Percentiles rank a stretch among this genome's conserved stretches.
Evolutionary conservation across 192 early-diverging fungal species (phyloP).

Genomic region (Rhizoclosmatium sp.): DNA sequence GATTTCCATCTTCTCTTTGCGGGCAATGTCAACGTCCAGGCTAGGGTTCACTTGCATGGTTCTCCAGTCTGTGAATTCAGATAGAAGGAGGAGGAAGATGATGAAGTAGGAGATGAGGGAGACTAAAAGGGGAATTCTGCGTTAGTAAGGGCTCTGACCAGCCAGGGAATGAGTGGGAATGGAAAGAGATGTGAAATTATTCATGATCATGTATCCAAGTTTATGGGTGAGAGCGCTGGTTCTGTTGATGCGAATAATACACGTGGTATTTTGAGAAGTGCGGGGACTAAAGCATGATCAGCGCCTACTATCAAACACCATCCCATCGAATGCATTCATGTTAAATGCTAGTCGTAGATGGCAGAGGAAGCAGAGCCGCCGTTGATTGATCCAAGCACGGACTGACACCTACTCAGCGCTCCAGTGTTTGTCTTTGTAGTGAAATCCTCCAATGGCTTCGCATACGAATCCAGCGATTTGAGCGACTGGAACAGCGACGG

Average conservation of each 20-base stretch:
- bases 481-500: constrained; percentile 38
- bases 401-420: constrained; percentile 63
- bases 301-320: no score
- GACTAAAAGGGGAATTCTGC: constrained; percentile 51
- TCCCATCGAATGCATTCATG: no score
- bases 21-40: constrained; percentile 81
- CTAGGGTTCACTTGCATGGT: constrained; percentile 72
- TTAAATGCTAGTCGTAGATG: not conserved
- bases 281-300: no score
- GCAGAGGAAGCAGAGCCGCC: not conserved
- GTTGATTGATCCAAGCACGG: not conserved
- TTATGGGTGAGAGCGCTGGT: no score
- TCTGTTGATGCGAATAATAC: no score
- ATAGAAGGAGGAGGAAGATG: constrained; percentile 78
- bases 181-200: no score
- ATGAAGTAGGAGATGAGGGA: constrained; percentile 79
- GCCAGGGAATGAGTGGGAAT: no score
- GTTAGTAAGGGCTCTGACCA: no score
- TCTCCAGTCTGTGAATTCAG: constrained; percentile 85
- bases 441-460: constrained; percentile 97
- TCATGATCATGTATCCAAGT: no score
- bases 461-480: constrained; percentile 71
- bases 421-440: constrained; percentile 81
- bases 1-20: constrained; percentile 90
- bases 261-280: no score